Base-by-base conservation (phyloP, 1,139 yeast species). In the Wickerhamomyces sp. region DNA sequence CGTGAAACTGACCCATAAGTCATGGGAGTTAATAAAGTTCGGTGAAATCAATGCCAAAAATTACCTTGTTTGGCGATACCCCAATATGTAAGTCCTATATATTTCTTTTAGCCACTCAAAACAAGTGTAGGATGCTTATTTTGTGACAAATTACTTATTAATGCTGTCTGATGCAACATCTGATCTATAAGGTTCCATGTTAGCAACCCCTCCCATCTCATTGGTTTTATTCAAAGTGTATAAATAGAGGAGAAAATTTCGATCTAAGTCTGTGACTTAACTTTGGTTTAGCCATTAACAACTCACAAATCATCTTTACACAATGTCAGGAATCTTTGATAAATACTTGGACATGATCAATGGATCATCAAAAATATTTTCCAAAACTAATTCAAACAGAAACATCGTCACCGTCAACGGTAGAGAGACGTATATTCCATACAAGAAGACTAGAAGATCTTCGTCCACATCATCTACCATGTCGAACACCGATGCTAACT, bases 281-380 rank as follows among this genome's bases (percentile, higher is more conserved):
- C n/a, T n/a, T n/a, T n/a, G n/a, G n/a, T n/a, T n/a, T n/a, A n/a
- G n/a, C n/a, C n/a, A n/a, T n/a, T n/a, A 24, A 8, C 13, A 24
- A 12, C n/a, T 7, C 13, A 24, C n/a, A 12, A 24, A 6, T 12
- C n/a, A 24, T 24, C 27, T 8, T 12, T 7, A 14, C 29, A 44
- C 40, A 43, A 52, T 53, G 57, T 53, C 57, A 8, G 57, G 57
- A 35, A 53, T 53, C 40, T 53, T 53, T 29, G 57, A 53, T 38
- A 51, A 51, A 35, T 53, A 53, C 38, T 28, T 53, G 14, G 43
- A 40, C 41, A 45, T 46, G 51, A 41, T 53, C 43, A 48, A 47
- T 40, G 47, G 47, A 18, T 39, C 47, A n/a, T 36, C 36, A 25
- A 41, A 44, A 28, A 45, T 49, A 35, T 36, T 46, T 37, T 45